Base-by-base conservation (phyloP, 1,284 basidiomycete species). In the Hymenochaete sp. region DNA sequence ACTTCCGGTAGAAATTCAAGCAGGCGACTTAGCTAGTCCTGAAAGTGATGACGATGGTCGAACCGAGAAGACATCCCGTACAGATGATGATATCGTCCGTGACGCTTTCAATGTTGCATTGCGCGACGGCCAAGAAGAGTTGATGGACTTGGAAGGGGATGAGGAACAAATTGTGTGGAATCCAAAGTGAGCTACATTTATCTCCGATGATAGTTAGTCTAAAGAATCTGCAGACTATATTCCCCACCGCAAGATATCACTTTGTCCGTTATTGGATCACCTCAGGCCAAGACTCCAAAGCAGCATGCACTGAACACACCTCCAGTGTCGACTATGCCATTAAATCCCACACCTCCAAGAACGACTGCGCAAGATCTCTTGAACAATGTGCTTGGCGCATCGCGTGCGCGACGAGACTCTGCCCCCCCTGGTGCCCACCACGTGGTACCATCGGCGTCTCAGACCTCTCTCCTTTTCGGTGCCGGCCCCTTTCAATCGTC, bases 21-120 rank as follows among this genome's bases (percentile, higher is more conserved):
- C 32, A 16, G 6, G 6, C 8, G 13, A 5, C 21, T n/a, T 16
- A 35, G 21, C 10, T n/a, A 37, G 16, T 38, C 32, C 24, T 19
- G 66, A 72, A 11, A 59, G 55, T 2, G 80, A 82, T 21, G 77
- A 77, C n/a, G 45, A 47, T 37, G 19, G 26, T 36, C 85, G 86
- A 46, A 69, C 70, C n/a, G 73, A 76, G 57, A 82, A 82, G 50
- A 68, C 68, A 28, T 82, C 76, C 10, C 73, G 73, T 41, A 85
- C 82, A 3, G 86, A 89, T 40, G 87, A 92, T 51, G 91, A 93
- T 57, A 78, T 82, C 0, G 75, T 93, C 38, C 73, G 77, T 33
- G 75, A 83, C 25, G 89, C 85, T 2, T 89, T 93, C 67, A 63
- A 82, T 22, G 67, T 77, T 43, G 74, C 67, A 2, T 57, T 80